These are phyloP conservation scores for Amanita molliuscula DNA, from an alignment of 768 basidiomycete species.

Conservation along the genomic window DNA sequence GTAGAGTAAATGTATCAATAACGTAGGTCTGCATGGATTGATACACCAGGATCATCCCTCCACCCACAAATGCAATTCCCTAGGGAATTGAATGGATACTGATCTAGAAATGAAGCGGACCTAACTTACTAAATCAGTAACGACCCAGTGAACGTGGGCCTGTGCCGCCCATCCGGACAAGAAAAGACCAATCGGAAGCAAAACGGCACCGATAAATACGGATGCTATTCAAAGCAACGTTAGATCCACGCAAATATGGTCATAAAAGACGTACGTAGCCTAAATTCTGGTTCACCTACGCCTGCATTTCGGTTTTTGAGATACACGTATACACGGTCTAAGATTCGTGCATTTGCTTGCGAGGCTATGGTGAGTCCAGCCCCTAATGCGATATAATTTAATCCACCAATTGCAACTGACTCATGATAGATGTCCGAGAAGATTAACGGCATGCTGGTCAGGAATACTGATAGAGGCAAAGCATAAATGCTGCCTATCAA, in stretches of 20 bases:
- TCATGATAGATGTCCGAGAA: slow-evolving; percentile 47
- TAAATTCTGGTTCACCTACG: slow-evolving; percentile 38
- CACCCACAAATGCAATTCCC: slow-evolving; percentile 50
- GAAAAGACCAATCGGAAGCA: background rate
- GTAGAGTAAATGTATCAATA: slow-evolving; percentile 53
- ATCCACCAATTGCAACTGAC: slow-evolving; percentile 44
- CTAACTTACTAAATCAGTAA: slow-evolving; percentile 43
- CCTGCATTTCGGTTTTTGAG: slow-evolving; percentile 38
- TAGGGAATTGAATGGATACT: slow-evolving; percentile 12
- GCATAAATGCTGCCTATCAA: background rate
- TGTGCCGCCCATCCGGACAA: background rate
- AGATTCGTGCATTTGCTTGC: slow-evolving; percentile 40
- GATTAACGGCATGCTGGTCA: slow-evolving; percentile 54
- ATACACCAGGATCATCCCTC: slow-evolving; percentile 48
- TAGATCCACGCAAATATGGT: slow-evolving; percentile 9
- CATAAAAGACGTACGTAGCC: slow-evolving; percentile 27
- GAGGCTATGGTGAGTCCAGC: slow-evolving; percentile 45
- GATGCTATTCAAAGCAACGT: slow-evolving; percentile 25
- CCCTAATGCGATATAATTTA: slow-evolving; percentile 67
- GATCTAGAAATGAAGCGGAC: background rate
- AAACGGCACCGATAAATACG: background rate
- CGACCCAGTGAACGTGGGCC: background rate
- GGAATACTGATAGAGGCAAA: slow-evolving; percentile 35
- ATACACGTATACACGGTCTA: slow-evolving; percentile 46
- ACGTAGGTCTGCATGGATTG: slow-evolving; percentile 59